Conservation (phyloP, 176 grass and related monocot species). For the Hyparrhenia diplandra region DNA sequence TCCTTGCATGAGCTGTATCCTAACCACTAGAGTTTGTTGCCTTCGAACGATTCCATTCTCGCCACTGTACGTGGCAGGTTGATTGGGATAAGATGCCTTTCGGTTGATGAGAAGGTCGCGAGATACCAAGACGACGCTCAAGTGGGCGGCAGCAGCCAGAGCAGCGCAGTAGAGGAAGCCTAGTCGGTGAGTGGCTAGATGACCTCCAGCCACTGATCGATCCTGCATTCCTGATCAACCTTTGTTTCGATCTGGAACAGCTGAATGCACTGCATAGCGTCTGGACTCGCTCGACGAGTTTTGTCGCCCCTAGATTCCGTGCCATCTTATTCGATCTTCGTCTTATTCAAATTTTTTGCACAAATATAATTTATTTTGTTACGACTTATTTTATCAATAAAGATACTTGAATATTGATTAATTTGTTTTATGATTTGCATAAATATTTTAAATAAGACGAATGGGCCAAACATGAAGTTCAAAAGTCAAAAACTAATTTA, state of each 20-base stretch:
- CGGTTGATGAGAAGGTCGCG: neutral
- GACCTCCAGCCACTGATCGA: neutral
- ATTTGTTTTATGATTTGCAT: no score
- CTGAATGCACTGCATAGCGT: neutral
- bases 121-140: neutral
- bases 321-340: no score
- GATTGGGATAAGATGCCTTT: neutral
- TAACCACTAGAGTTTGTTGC: neutral
- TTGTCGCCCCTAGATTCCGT: no score
- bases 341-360: no score
- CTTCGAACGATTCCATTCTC: neutral
- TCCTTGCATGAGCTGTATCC: conserved; percentile 15
- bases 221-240: neutral
- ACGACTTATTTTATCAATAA: no score
- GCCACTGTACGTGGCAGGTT: neutral
- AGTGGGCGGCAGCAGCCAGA: neutral
- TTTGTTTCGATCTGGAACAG: neutral
- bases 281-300: no score
- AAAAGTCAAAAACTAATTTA: no score
- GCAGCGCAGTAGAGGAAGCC: neutral
- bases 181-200: neutral
- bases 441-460: no score
- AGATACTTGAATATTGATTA: no score
- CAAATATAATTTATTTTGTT: no score
- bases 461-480: no score